Evolutionary conservation across 371 early-diverging fungal species (phyloP), one percentile per base, ranked within the genome.

Genomic region (Mucor velutinosus): DNA sequence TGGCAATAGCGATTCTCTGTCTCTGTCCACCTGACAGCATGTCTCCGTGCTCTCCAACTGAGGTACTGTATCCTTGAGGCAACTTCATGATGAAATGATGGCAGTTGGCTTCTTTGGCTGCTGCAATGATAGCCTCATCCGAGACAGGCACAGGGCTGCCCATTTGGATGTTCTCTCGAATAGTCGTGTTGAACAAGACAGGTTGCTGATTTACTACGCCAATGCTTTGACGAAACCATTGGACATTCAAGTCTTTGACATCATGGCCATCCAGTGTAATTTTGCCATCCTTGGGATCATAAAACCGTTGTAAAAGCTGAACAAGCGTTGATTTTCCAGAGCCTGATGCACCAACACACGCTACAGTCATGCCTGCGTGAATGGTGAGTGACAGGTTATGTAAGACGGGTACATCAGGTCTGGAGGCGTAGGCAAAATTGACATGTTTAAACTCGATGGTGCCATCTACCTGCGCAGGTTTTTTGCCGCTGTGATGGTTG

Each of bases 11-110:
- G 62, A 94, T 77, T 17, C 94, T 79, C 72, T 97, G 96, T 66
- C 89, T 90, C 74, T 97, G 95, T 4, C 96, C 97, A 43, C 95
- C 96, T 45, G 91, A 90, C 19, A 97, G 76, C 47, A 85, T 79
- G 5, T 84, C 74, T 21, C 83, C 83, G 17, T 66, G 68, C 29
- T 79, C 76, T 25, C 72, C 75, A 3, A 93, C 88, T 3, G 85
- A 71, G 0, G 95, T 93, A 32, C 91, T 84, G 66, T 92, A 90
- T 29, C 88, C 88, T 1, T 83, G 71, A 1, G 93, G 90, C 62
- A 94, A 86, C 1, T 66, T 49, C n/a, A 64, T 64, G 65, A 95
- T 88, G 67, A 95, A 95, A 0, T 58, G 65, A 15, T 80, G 81
- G 5, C 90, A 93, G 66, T 94, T 90, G 4, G 94, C 93, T 58